Percentiles rank a stretch among this genome's conserved stretches.
phyloP scores from a whole-genome alignment of 805 yeast genomes.

The Clavispora santaluciae region DNA sequence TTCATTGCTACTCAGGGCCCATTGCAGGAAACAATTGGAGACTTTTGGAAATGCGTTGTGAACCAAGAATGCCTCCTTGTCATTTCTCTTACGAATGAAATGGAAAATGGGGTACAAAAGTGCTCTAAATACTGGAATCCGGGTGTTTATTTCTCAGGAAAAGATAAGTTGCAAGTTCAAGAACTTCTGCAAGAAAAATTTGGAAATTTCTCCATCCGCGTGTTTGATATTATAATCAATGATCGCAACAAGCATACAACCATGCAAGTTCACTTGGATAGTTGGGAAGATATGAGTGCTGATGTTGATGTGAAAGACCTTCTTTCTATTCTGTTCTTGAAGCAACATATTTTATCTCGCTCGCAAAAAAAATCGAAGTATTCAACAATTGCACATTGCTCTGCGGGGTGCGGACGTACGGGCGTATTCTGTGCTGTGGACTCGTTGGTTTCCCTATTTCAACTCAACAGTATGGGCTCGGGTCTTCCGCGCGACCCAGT shows the following conservation, averaged over 20 bases:
- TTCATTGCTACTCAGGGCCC: conserved; percentile 94
- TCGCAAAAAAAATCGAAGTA: conserved; percentile 4
- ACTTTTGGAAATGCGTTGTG: conserved; percentile 77
- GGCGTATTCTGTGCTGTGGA: conserved; percentile 74
- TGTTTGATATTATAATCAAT: conserved; percentile 12
- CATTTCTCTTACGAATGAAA: conserved; percentile 68
- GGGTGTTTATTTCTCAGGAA: conserved; percentile 43
- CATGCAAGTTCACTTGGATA: conserved; percentile 67
- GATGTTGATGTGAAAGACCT: conserved; percentile 54
- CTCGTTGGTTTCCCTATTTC: conserved; percentile 40
- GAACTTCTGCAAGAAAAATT: conserved; percentile 18
- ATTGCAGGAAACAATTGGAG: conserved; percentile 62
- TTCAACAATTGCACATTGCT: conserved; percentile 63
- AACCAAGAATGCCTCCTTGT: conserved; percentile 63
- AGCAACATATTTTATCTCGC: conserved; percentile 14
- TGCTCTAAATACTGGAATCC: conserved; percentile 75
- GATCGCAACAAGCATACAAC: conserved; percentile 36
- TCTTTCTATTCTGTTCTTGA: conserved; percentile 39
- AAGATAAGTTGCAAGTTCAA: conserved; percentile 20
- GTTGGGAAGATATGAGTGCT: conserved; percentile 84
- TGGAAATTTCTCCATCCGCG: conserved; percentile 13
- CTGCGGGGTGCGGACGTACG: conserved; percentile 96
- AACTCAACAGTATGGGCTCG: conserved; percentile 4
- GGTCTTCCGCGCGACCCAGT: conserved; percentile 35
- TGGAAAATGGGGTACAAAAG: conserved; percentile 73